phyloP scores from a whole-genome alignment of 305 asterid genomes.

The Solanum hybrid region DNA sequence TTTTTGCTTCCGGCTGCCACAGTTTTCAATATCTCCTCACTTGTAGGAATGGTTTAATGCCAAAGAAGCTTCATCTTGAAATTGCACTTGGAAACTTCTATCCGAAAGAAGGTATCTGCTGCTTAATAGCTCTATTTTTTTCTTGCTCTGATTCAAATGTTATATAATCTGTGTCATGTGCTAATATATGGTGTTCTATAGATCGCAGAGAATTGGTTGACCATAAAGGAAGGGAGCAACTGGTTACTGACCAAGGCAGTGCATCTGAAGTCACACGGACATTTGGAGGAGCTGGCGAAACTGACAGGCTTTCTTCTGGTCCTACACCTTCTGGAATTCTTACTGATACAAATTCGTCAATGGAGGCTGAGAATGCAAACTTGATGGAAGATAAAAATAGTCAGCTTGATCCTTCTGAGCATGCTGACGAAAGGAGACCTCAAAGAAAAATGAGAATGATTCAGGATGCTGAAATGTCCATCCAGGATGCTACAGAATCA shows the following conservation, averaged over 20 bases:
- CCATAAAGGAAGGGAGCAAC: constrained; percentile 72
- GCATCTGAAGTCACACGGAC: constrained; percentile 40
- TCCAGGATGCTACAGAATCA: constrained; percentile 47
- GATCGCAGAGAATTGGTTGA: constrained; percentile 73
- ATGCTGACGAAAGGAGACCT: constrained; percentile 45
- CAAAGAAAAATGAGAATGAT: constrained; percentile 33
- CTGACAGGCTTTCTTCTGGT: constrained; percentile 20
- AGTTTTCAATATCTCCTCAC: constrained; percentile 7
- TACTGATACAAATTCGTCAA: constrained; percentile 27
- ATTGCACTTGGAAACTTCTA: constrained; percentile 83
- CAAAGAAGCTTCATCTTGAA: constrained; percentile 96
- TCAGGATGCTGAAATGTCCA: constrained; percentile 31
- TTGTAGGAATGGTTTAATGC: constrained; percentile 81
- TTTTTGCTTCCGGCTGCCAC: constrained; percentile 2
- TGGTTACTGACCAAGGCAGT: constrained; percentile 38
- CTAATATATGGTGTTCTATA: constrained; percentile 31
- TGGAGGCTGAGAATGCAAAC: constrained; percentile 42
- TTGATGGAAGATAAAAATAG: constrained; percentile 40
- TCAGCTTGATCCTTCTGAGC: constrained; percentile 36
- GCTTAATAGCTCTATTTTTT: constrained; percentile 9
- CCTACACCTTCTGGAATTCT: constrained; percentile 12
- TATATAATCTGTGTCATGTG: background rate
- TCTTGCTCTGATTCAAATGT: constrained; percentile 1
- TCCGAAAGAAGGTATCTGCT: constrained; percentile 67
- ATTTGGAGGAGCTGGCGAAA: constrained; percentile 40